Evolutionary conservation across 352 stramenopile species (phyloP), one percentile per base, ranked within the genome.

Genomic region (Thraustochytrium striatum): DNA sequence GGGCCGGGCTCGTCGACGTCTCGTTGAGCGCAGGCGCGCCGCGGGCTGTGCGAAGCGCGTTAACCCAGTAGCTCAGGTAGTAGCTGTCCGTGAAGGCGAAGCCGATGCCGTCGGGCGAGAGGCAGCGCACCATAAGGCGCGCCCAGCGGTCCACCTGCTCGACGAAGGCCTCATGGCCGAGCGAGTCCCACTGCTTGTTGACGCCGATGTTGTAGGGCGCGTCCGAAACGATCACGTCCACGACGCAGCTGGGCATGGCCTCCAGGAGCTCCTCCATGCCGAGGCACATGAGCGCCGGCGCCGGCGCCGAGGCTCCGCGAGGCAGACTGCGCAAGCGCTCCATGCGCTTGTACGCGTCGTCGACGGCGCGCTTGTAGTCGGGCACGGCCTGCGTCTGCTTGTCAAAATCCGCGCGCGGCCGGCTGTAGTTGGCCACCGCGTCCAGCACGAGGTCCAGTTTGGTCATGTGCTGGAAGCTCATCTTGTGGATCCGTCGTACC

Each of bases 61-160:
- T 30, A 21, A 75, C 65, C 65, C 65, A 75, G 33, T 75, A 75
- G 16, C 30, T 53, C 21, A 36, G 30, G n/a, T 75, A 75, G 30
- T 59, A 16, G 19, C 9, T 28, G 44, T 75, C 65, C 5, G 65
- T 61, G 50, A 75, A 75, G 13, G 65, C 65, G 25, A 75, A 75
- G 25, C 65, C 65, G 50, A 75, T 75, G 16, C 65, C 65, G 19
- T 75, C 65, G 3, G 65, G 65, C 13, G 65, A 16, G 5, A 75
- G 25, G 11, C 32, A 59, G 44, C 52, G 43, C 44, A 75, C 65
- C 41, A 75, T 58, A 41, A 61, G 65, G 25, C 65, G 41, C 35
- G 65, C 38, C 65, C 65, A 75, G 5, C 35, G 35, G 30, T 75
- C 8, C 7, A 75, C 65, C 5, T 70, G 41, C 3, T 3, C 16